Base-by-base conservation (phyloP, 2,329 filamentous ascomycete genomes). In the Colletotrichum camelliae region DNA sequence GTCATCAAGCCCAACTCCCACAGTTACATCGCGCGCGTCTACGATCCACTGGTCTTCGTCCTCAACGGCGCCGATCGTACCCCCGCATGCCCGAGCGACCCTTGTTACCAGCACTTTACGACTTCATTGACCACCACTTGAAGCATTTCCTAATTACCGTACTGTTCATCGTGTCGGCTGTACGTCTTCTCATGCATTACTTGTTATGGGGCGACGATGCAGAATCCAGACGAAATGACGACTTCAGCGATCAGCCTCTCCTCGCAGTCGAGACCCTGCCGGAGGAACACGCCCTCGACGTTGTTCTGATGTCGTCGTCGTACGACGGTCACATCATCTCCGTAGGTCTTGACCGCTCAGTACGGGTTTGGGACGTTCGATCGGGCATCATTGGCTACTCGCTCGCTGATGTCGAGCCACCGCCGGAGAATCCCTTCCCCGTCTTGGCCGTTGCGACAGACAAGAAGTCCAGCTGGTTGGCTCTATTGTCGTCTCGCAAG, bases 21-120 rank as follows among this genome's bases (percentile, higher is more conserved):
- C 80, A 94, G 92, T 82, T 95, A 95, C 81, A 87, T 95, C 21
- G 94, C 94, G 27, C 90, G 90, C 60, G 93, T 96, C 1, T 95
- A 94, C 80, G 92, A 96, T 55, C 94, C 94, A 2, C 85, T 95
- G 5, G 89, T 95, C 4, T 93, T 96, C 77, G 93, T 96, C 5
- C 84, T 93, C 12, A 91, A 92, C 76, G 92, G 91, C 12, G 92
- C 94, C 4, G 90, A 94, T 80, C 91, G 94, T 21, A 92, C 89
- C 75, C 90, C 16, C 87, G 88, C 24, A 86, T 85, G 5, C 83
- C 84, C 12, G 86, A 88, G 48, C 86, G 87, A 1, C 86, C 87
- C 9, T 87, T 93, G 71, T 81, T 91, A 7, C 89, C 91, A 1
- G 89, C 90, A 3, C 86, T 91, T 15, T 93, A 94, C 78, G 94